Conservation (phyloP, 768 basidiomycete species). For the Termitomyces sp. region DNA sequence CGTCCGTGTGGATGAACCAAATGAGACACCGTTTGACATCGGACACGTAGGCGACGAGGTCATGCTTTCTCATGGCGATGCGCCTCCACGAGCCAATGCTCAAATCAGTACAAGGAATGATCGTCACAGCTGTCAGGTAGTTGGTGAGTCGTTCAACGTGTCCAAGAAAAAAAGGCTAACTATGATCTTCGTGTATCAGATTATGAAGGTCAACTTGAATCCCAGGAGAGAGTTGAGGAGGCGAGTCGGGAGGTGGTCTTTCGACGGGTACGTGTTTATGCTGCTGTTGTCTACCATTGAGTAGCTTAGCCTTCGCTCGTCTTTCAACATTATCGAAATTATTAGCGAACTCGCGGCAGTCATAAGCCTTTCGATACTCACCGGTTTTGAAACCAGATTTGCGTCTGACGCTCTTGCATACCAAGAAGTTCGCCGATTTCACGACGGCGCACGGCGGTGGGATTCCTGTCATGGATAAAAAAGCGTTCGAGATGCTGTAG, state of each 20-base stretch:
- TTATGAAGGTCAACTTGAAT: constrained; percentile 58
- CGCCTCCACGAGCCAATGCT: constrained; percentile 79
- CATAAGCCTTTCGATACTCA: constrained; percentile 21
- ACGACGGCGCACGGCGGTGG: constrained; percentile 64
- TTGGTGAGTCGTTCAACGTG: constrained; percentile 1
- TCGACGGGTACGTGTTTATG: constrained; percentile 31
- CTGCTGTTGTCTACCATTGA: constrained; percentile 51
- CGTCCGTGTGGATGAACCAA: constrained; percentile 77
- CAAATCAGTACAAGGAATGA: constrained; percentile 74
- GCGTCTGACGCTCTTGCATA: constrained; percentile 85
- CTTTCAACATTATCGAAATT: no score
- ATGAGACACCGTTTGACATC: constrained; percentile 61
- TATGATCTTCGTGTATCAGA: constrained; percentile 73
- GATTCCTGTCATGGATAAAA: constrained; percentile 67
- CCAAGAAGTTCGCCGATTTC: constrained; percentile 74
- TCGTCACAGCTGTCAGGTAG: constrained; percentile 52
- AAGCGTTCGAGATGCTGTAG: constrained; percentile 71
- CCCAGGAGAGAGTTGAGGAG: constrained; percentile 48
- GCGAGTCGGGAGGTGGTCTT: constrained; percentile 38
- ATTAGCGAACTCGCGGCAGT: not conserved
- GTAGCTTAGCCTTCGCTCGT: constrained; percentile 79
- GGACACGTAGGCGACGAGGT: constrained; percentile 75
- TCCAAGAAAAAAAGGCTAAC: constrained; percentile 39
- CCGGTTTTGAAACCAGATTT: constrained; percentile 92
- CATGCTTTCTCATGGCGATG: constrained; percentile 58